These are phyloP conservation scores for Pouteria glomerata DNA, from an alignment of 148 eudicot species.

Conservation along the genomic window DNA sequence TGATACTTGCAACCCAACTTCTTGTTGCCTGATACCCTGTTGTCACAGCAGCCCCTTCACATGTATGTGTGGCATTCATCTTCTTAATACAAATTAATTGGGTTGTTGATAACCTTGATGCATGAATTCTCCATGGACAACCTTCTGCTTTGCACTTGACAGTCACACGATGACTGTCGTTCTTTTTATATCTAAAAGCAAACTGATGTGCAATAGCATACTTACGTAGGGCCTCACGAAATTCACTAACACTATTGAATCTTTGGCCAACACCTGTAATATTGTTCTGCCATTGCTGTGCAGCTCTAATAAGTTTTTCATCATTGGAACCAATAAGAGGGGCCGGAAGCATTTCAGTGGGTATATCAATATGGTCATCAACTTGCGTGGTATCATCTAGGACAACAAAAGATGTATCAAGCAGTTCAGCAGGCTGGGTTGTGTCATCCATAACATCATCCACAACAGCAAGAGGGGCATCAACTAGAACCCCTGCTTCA, in stretches of 20 bases:
- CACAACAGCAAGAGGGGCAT: slow-evolving; percentile 30
- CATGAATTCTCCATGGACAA: slow-evolving; percentile 98
- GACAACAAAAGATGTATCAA: slow-evolving; percentile 54
- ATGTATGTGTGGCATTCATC: slow-evolving; percentile 77
- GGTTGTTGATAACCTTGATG: slow-evolving; percentile 88
- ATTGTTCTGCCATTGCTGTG: slow-evolving; percentile 80
- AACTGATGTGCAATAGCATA: slow-evolving; percentile 87
- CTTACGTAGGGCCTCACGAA: slow-evolving; percentile 84
- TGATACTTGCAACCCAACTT: slow-evolving; percentile 92
- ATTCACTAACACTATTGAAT: slow-evolving; percentile 76
- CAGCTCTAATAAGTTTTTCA: slow-evolving; percentile 66
- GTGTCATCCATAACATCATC: slow-evolving; percentile 53
- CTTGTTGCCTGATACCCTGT: slow-evolving; percentile 84
- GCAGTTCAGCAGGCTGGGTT: slow-evolving; percentile 41
- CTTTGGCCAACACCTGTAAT: slow-evolving; percentile 95
- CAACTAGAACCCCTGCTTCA: slow-evolving; percentile 53
- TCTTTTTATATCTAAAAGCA: slow-evolving; percentile 86
- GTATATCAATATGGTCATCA: slow-evolving; percentile 38
- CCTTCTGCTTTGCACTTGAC: slow-evolving; percentile 94
- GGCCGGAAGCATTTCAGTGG: slow-evolving; percentile 31
- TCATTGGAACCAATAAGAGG: slow-evolving; percentile 39
- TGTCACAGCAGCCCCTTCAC: slow-evolving; percentile 68
- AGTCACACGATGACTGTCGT: slow-evolving; percentile 94
- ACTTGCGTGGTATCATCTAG: slow-evolving; percentile 37
- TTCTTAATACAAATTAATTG: slow-evolving; percentile 86